Evolutionary conservation across 2,329 filamentous ascomycete genomes (phyloP), one percentile per base, ranked within the genome.

Genomic region (Pseudogymnoascus sp.): DNA sequence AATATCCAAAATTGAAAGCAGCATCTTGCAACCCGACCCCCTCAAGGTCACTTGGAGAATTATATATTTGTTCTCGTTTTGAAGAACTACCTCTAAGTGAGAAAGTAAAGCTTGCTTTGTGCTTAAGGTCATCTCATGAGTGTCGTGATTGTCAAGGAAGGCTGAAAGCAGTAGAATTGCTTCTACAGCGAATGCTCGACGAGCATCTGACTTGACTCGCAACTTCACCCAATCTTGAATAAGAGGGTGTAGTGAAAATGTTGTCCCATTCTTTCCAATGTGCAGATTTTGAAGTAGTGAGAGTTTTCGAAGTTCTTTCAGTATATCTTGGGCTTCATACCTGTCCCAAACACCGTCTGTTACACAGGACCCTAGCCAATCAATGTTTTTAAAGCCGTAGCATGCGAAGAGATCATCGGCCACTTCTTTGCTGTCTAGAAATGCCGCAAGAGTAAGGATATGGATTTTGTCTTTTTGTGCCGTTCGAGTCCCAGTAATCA

Each of bases 211-310:
- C 6, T 46, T 35, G 11, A 61, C 56, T 8, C 69, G 60, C 6
- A 71, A 41, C 5, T 65, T 65, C n/a, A 70, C 66, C 69, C 62
- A 66, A 26, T 66, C 67, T 53, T 62, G 60, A 56, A 70, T 64
- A 24, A 71, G 62, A 11, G 68, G 66, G 41, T 71, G 67, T 3
- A 70, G 46, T 12, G 67, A 65, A 33, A 70, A 70, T 22, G 4
- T 41, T 3, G 63, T 38, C 7, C 46, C 53, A 16, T 43, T 12
- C 2, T 19, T 40, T 12, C 59, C 10, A 10, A 60, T 64, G 2
- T 63, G 24, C 6, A 68, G 26, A 14, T 28, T 63, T 62, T 68
- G 65, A 41, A 70, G 43, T 5, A 70, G 53, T n/a, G 69, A 71
- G 8, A 70, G 46, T 61, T 66, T 67, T 10, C 28, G 24, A 1